Evolutionary conservation across 768 basidiomycete species (phyloP).

Genomic region (Agrocybe chaxingu): DNA sequence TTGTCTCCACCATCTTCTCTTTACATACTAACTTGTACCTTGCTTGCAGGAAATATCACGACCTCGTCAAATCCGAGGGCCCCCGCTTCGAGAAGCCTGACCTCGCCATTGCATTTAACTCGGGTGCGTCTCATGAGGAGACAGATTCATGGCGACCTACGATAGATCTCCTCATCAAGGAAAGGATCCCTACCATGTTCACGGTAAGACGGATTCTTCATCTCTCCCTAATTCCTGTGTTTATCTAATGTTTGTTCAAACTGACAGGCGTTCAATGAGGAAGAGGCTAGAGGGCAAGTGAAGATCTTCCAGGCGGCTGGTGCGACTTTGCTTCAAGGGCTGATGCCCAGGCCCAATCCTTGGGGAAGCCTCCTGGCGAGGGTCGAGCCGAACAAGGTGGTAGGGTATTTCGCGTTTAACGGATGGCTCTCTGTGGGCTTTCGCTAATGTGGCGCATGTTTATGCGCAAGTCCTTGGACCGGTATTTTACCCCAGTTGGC

Average conservation of each 20-base stretch:
- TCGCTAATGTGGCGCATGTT: not conserved
- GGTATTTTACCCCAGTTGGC: too few relatives aligned
- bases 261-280: conserved; percentile 27
- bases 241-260: too few relatives aligned
- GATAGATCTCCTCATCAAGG: conserved; percentile 20
- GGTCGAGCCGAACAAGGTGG: conserved; percentile 23
- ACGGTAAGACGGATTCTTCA: conserved; percentile 18
- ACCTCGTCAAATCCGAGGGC: conserved; percentile 13
- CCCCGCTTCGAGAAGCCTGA: conserved; percentile 23
- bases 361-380: conserved; percentile 28
- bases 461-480: too few relatives aligned
- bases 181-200: conserved; percentile 26
- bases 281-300: conserved; percentile 27
- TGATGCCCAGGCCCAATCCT: conserved; percentile 25
- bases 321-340: conserved; percentile 17
- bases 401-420: conserved; percentile 31
- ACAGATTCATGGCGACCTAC: conserved; percentile 23
- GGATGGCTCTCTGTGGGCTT: conserved; percentile 36
- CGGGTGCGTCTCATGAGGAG: conserved; percentile 24
- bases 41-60: conserved; percentile 26
- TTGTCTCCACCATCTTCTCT: too few relatives aligned
- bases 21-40: not conserved
- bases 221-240: not conserved
- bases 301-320: conserved; percentile 18
- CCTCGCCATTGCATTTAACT: conserved; percentile 35